Base-by-base conservation (phyloP, 1,284 basidiomycete species). In the Austropuccinia psidii region DNA sequence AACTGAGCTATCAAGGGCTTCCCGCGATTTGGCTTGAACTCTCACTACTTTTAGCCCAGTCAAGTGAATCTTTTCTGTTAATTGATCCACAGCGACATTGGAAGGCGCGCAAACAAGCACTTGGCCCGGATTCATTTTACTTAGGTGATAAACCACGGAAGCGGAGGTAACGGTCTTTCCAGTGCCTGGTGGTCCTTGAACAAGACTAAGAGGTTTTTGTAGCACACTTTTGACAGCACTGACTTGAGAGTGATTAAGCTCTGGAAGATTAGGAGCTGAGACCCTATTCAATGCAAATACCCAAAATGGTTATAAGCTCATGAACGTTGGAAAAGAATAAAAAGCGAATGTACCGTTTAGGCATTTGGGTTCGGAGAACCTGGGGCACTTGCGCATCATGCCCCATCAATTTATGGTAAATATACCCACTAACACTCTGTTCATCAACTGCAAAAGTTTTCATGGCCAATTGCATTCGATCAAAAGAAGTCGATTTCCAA, bases 81-180 rank as follows among this genome's bases (percentile, higher is more conserved):
- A 86, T 81, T 99, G 96, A 81, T 99, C 96, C 73, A 99, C 96
- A 58, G 96, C 96, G 76, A 99, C 96, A 83, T 99, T 99, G 69
- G 96, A 98, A 0, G 96, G 96, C 0, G 96, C 96, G 81, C 94
- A 96, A 74, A 99, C 96, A 50, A 99, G 89, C 29, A 99, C 96
- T 82, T 98, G 96, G 37, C 96, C 96, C 0, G 93, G 93, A 79
- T 98, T 98, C 95, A 98, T 98, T 84, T 97, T 97, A 69, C 93
- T 93, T 8, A 99, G 88, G 81, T 99, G 96, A 81, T 98, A 93
- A 52, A 98, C 95, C 78, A 97, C 95, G 0, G 96, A 97, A 5
- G 96, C 96, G n/a, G 94, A 98, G 0, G 96, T 99, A 73, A 98
- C 96, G 0, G 96, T 99, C 84, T 99, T 99, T 54, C 96, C 96